Percentiles rank a stretch among this genome's conserved stretches.
Conservation (phyloP, 371 early-diverging fungal genomes). For the Mortierella sp. region DNA sequence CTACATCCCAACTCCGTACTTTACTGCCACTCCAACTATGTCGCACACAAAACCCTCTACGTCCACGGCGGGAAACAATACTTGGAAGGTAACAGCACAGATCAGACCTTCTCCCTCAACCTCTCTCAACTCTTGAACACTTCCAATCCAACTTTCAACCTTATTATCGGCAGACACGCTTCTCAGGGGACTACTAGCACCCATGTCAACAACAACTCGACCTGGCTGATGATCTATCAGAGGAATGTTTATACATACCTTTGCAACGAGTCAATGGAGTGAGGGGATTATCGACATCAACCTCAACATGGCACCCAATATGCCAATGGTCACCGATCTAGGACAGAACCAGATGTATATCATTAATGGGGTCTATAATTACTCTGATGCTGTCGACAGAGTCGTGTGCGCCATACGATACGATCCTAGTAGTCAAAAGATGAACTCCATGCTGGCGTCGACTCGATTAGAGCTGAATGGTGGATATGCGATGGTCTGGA, state of each 20-base stretch:
- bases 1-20: background rate
- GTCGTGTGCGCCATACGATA: background rate
- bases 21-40: background rate
- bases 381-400: too few species aligned
- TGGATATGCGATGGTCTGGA: background rate
- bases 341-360: background rate
- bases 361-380: background rate
- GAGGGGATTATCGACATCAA: background rate
- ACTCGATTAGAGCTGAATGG: background rate
- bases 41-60: background rate
- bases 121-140: background rate
- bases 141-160: background rate
- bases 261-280: background rate
- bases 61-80: background rate
- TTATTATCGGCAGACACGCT: background rate
- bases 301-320: background rate
- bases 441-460: background rate
- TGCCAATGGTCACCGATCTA: background rate
- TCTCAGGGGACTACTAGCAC: background rate
- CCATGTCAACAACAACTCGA: background rate
- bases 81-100: too few species aligned
- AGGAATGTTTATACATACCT: background rate
- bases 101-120: background rate
- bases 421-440: background rate
- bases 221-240: background rate